A percentile compares a stretch with the other conserved stretches of the same genome.
phyloP scores from a whole-genome alignment of 805 yeast species.

The Scheffersomyces stipitis region DNA sequence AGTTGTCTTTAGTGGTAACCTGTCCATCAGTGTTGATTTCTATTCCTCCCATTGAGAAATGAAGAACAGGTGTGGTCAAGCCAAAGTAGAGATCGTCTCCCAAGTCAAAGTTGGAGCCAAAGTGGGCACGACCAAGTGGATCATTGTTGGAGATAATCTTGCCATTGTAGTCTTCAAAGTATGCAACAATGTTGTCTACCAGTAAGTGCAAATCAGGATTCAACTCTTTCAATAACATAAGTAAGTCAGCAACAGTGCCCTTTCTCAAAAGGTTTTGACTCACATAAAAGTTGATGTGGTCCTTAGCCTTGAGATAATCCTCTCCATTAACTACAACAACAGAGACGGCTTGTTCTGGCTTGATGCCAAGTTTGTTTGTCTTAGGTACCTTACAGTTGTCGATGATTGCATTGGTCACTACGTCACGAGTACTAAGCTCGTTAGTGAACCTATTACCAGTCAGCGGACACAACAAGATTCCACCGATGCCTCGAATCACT shows the following conservation, averaged over 20 bases:
- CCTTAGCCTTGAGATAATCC: slow-evolving; percentile 44
- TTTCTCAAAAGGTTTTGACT: slow-evolving; percentile 24
- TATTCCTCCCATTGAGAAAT: slow-evolving; percentile 29
- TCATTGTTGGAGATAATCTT: slow-evolving; percentile 24
- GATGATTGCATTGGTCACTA: slow-evolving; percentile 46
- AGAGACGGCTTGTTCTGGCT: slow-evolving; percentile 14
- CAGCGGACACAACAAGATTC: slow-evolving; percentile 45
- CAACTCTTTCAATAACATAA: slow-evolving; percentile 9
- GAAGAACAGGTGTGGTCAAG: slow-evolving; percentile 48
- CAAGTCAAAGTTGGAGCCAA: slow-evolving; percentile 21
- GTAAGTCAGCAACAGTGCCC: slow-evolving; percentile 21
- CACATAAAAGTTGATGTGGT: slow-evolving; percentile 53
- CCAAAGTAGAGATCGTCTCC: slow-evolving; percentile 42
- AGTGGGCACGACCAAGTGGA: slow-evolving; percentile 31
- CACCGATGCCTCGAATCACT: slow-evolving; percentile 59
- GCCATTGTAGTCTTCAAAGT: slow-evolving; percentile 16
- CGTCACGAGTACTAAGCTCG: slow-evolving; percentile 55
- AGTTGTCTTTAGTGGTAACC: slow-evolving; percentile 19
- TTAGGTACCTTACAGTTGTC: slow-evolving; percentile 20
- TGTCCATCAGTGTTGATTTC: slow-evolving; percentile 19
- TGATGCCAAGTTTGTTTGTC: slow-evolving; percentile 10
- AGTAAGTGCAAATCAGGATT: slow-evolving; percentile 12
- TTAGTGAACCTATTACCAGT: slow-evolving; percentile 53
- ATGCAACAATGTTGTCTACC: slow-evolving; percentile 5
- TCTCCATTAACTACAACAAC: slow-evolving; percentile 38